Evolutionary conservation across 805 yeast genomes (phyloP).

Genomic region (Torulaspora microellipsoides): DNA sequence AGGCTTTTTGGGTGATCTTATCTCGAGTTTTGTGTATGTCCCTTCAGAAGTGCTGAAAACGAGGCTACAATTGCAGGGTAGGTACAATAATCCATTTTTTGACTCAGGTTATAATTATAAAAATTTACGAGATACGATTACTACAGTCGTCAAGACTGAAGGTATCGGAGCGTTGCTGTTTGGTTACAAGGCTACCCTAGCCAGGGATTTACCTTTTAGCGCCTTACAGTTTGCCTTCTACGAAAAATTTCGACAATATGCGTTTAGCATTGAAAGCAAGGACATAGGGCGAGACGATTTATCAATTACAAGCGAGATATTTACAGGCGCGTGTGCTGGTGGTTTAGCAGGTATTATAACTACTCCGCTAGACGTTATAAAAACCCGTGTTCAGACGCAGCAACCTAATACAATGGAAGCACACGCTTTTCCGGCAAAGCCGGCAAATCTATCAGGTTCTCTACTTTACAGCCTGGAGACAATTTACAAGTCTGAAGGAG

Average conservation of each 20-base stretch:
- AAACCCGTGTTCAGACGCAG: slow-evolving; percentile 91
- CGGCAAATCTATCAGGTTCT: slow-evolving; percentile 36
- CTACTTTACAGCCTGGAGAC: slow-evolving; percentile 47
- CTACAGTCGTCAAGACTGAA: slow-evolving; percentile 59
- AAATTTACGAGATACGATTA: slow-evolving; percentile 67
- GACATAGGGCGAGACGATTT: slow-evolving; percentile 40
- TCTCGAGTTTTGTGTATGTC: slow-evolving; percentile 82
- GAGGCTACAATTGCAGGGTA: slow-evolving; percentile 87
- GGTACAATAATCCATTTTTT: slow-evolving; percentile 72
- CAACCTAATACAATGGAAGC: slow-evolving; percentile 27
- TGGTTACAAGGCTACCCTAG: slow-evolving; percentile 92
- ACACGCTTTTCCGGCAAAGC: slow-evolving; percentile 14
- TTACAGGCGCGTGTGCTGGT: slow-evolving; percentile 95
- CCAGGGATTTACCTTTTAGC: slow-evolving; percentile 91
- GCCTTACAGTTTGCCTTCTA: slow-evolving; percentile 95
- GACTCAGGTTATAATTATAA: slow-evolving; percentile 81
- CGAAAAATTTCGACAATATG: slow-evolving; percentile 68
- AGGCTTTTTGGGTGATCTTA: slow-evolving; percentile 92
- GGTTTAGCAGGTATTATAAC: slow-evolving; percentile 86
- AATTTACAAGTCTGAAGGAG: slow-evolving; percentile 71
- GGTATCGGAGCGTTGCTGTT: slow-evolving; percentile 73
- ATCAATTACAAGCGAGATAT: slow-evolving; percentile 57
- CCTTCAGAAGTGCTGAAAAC: slow-evolving; percentile 95
- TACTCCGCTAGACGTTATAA: slow-evolving; percentile 88
- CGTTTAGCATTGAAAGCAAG: slow-evolving; percentile 40